Conservation (phyloP, 2,329 filamentous ascomycete species). For the Rutstroemia sp. region DNA sequence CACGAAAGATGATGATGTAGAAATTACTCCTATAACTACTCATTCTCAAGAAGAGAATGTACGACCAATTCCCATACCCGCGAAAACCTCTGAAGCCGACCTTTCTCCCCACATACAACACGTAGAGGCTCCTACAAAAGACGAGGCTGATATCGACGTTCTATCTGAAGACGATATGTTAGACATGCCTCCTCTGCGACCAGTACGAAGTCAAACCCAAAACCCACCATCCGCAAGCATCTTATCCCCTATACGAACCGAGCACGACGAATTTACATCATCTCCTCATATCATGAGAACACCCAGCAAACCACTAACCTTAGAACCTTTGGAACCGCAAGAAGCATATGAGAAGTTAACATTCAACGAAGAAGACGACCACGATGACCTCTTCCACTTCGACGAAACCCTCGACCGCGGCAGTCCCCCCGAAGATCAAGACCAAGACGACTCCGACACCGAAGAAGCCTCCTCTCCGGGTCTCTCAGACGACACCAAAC, state of each 20-base stretch:
- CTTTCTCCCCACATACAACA: not conserved
- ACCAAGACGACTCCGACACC: slow-evolving; percentile 7
- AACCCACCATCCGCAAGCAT: slow-evolving; percentile 8
- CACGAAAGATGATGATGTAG: not conserved
- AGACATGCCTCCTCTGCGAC: slow-evolving; percentile 19
- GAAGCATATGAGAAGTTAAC: slow-evolving; percentile 7
- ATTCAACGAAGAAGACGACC: slow-evolving; percentile 17
- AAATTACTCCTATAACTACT: not conserved
- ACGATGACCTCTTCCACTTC: slow-evolving; percentile 24
- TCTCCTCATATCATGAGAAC: not conserved
- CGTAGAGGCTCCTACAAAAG: not conserved
- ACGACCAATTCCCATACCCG: not conserved
- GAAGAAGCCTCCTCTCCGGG: slow-evolving; percentile 2
- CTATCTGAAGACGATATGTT: slow-evolving; percentile 21
- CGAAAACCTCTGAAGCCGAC: not conserved
- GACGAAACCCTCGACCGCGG: slow-evolving; percentile 17
- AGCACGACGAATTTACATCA: not conserved
- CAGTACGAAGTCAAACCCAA: slow-evolving; percentile 11
- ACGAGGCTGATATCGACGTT: slow-evolving; percentile 4
- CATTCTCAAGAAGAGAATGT: not conserved
- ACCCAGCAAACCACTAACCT: slow-evolving; percentile 9
- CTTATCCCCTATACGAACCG: not conserved
- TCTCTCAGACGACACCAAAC: slow-evolving; percentile 1
- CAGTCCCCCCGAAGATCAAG: slow-evolving; percentile 11
- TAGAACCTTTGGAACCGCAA: slow-evolving; percentile 1